Conservation (phyloP, 495 filamentous ascomycete genomes). For the Podospora pseudoanserina region DNA sequence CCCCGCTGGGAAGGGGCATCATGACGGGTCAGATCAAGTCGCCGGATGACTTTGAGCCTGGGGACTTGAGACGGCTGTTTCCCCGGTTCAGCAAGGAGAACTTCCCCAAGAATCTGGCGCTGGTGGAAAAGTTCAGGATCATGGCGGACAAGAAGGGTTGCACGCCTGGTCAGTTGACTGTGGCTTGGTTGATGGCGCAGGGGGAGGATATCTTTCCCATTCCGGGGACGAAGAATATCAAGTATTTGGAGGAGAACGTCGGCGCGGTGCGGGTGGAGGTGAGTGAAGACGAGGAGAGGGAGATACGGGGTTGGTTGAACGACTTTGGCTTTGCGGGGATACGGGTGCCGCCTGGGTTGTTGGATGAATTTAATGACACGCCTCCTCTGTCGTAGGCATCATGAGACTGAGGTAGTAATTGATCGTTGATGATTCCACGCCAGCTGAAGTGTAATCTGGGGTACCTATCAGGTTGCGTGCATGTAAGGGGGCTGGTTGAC, state of each 20-base stretch:
- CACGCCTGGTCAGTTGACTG: slow-evolving; percentile 47
- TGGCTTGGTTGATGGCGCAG: slow-evolving; percentile 58
- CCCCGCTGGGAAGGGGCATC: slow-evolving; percentile 48
- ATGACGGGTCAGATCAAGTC: slow-evolving; percentile 39
- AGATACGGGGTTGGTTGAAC: slow-evolving; percentile 35
- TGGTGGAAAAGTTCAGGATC: slow-evolving; percentile 46
- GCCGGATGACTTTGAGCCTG: slow-evolving; percentile 36
- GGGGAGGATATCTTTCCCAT: slow-evolving; percentile 54
- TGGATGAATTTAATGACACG: slow-evolving; percentile 25
- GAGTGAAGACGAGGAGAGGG: slow-evolving; percentile 42
- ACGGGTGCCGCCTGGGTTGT: slow-evolving; percentile 15
- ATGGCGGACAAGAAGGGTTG: slow-evolving; percentile 48
- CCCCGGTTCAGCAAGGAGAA: slow-evolving; percentile 52
- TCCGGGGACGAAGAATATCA: slow-evolving; percentile 55
- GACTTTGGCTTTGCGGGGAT: slow-evolving; percentile 15
- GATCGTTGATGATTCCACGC: no score
- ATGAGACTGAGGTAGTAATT: neutral
- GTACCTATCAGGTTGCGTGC: no score
- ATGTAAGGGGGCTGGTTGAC: neutral
- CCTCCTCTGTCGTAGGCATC: slow-evolving; percentile 13
- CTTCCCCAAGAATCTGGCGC: slow-evolving; percentile 50
- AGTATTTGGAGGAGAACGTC: slow-evolving; percentile 57
- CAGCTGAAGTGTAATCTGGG: no score
- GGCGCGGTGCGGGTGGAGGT: slow-evolving; percentile 44
- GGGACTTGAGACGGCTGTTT: slow-evolving; percentile 36